Conservation (phyloP, 2,329 filamentous ascomycete genomes). For the Sporothrix sp. region DNA sequence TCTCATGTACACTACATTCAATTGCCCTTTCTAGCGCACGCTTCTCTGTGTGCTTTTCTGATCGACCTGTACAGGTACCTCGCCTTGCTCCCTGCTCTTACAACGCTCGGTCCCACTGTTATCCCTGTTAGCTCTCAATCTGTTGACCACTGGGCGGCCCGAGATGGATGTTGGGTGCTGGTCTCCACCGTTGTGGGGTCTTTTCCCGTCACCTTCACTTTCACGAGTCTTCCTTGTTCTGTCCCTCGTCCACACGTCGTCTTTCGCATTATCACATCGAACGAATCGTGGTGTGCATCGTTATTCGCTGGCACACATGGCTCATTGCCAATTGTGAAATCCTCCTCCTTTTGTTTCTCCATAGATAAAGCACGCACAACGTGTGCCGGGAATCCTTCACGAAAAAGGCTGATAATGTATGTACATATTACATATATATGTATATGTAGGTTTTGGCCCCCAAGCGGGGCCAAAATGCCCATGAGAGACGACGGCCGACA, state of each 20-base stretch:
- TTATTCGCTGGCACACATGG: constrained; percentile 1
- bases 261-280: not conserved
- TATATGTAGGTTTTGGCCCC: not conserved
- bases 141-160: constrained; percentile 7
- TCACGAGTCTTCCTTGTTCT: not conserved
- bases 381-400: too few relatives aligned
- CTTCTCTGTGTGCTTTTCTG: too few relatives aligned
- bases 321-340: not conserved
- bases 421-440: too few relatives aligned
- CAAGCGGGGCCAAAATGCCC: not conserved
- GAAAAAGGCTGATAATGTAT: too few relatives aligned
- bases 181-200: not conserved
- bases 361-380: not conserved
- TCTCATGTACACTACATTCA: too few relatives aligned
- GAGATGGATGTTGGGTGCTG: not conserved
- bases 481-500: not conserved
- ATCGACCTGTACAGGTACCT: too few relatives aligned
- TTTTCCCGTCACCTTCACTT: not conserved
- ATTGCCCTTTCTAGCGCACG: too few relatives aligned
- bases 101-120: not conserved
- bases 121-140: constrained; percentile 1
- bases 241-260: not conserved
- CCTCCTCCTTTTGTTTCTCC: too few relatives aligned
- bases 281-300: not conserved
- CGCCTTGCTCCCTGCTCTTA: not conserved